Percentiles rank a stretch among this genome's conserved stretches.
Evolutionary conservation across 1,284 basidiomycete species (phyloP).

Genomic region (Stereum hirsutum): DNA sequence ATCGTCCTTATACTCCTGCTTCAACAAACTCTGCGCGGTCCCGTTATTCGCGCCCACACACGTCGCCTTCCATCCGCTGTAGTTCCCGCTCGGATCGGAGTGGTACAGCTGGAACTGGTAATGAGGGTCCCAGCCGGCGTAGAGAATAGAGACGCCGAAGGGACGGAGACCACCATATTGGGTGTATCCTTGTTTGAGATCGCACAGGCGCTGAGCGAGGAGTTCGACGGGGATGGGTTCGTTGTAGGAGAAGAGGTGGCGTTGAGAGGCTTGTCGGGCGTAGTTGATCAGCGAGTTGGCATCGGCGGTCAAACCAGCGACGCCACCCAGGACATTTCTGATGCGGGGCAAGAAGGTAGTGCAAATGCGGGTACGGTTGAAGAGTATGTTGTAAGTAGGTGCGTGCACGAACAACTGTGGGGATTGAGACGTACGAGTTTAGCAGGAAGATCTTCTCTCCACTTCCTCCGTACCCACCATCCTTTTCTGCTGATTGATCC

Average conservation of each 20-base stretch:
- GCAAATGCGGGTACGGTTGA: no score
- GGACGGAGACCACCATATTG: conserved; percentile 97
- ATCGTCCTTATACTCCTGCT: conserved; percentile 99
- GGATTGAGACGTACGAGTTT: conserved; percentile 64
- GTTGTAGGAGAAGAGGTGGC: conserved; percentile 84
- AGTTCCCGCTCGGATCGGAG: conserved; percentile 97
- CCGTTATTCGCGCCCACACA: conserved; percentile 97
- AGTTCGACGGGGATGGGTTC: conserved; percentile 98
- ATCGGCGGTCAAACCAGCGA: conserved; percentile 94
- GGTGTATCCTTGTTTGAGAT: conserved; percentile 98
- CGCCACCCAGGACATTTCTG: conserved; percentile 93
- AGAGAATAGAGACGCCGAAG: conserved; percentile 94
- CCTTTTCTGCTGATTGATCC: conserved; percentile 79
- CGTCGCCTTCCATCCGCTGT: conserved; percentile 98
- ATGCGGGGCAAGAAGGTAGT: conserved; percentile 2
- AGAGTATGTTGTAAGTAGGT: no score
- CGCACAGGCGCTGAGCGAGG: conserved; percentile 88
- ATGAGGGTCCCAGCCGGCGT: conserved; percentile 94
- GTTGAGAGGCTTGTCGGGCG: conserved; percentile 85
- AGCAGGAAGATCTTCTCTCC: conserved; percentile 97
- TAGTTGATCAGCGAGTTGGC: conserved; percentile 97
- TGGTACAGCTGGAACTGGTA: conserved; percentile 98
- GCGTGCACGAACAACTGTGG: no score
- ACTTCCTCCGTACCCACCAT: conserved; percentile 86
- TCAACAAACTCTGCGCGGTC: conserved; percentile 87